Conservation (phyloP, 208 protist genomes). For the Acanthamoeba sp. region DNA sequence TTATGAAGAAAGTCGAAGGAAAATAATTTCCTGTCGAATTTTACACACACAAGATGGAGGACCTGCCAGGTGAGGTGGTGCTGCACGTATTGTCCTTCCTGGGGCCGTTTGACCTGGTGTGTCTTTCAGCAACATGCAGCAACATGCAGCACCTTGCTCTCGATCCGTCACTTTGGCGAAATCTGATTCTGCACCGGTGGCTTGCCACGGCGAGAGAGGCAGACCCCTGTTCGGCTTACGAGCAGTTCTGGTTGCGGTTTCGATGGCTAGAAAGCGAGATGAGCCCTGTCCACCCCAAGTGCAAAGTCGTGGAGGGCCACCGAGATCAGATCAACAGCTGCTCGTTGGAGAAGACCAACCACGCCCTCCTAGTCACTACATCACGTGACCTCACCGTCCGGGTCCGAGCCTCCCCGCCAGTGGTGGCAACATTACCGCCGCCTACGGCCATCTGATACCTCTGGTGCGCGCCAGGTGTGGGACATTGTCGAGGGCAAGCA, state of each 20-base stretch:
- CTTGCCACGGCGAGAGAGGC: background rate
- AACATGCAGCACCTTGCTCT: background rate
- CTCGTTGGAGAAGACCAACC: background rate
- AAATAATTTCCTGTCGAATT: background rate
- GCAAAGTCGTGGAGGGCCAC: background rate
- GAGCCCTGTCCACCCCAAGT: background rate
- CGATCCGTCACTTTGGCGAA: background rate
- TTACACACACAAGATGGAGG: slow-evolving; percentile 1
- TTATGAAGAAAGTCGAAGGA: background rate
- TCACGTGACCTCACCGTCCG: background rate
- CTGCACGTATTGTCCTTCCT: slow-evolving; percentile 15
- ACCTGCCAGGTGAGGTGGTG: background rate
- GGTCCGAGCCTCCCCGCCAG: background rate
- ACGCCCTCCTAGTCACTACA: background rate
- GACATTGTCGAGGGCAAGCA: background rate
- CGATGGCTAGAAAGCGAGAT: background rate
- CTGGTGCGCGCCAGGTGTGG: slow-evolving; percentile 2
- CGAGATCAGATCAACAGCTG: slow-evolving; percentile 28
- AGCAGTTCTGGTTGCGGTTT: background rate
- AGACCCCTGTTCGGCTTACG: background rate
- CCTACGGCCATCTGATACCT: background rate
- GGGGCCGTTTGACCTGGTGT: background rate
- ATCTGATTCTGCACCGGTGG: background rate
- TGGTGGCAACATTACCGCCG: background rate
- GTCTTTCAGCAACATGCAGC: background rate